Percentiles rank a stretch among this genome's conserved stretches.
phyloP scores from a whole-genome alignment of 2,329 filamentous ascomycete species.

The Didymella sp. region DNA sequence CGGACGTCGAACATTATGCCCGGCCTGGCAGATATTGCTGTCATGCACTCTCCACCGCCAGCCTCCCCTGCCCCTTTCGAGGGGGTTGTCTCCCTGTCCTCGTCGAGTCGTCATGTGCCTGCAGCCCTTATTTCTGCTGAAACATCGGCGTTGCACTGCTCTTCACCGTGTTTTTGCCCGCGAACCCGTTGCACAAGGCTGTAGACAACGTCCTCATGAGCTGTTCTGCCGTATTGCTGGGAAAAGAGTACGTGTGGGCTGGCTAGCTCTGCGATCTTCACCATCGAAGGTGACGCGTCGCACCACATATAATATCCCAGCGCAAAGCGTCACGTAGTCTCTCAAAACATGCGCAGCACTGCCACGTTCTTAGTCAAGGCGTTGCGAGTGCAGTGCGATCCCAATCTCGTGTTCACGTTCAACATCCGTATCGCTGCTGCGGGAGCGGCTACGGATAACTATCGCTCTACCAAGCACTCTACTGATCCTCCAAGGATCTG shows the following conservation, averaged over 20 bases:
- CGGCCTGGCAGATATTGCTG: conserved; percentile 1
- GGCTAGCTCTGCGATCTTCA: conserved; percentile 12
- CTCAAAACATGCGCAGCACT: conserved; percentile 6
- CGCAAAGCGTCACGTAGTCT: conserved; percentile 3
- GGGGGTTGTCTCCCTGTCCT: conserved; percentile 14
- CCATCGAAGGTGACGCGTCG: conserved; percentile 36
- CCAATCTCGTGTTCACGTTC: conserved; percentile 14
- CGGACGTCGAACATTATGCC: conserved; percentile 5
- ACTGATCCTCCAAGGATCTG: conserved; percentile 15
- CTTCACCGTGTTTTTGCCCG: conserved; percentile 4
- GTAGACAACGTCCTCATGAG: background rate
- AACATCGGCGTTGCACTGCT: conserved; percentile 11
- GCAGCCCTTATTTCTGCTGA: conserved; percentile 15
- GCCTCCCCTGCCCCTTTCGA: conserved; percentile 16
- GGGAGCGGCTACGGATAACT: conserved; percentile 18
- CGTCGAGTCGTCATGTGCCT: conserved; percentile 17
- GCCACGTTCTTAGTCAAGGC: conserved; percentile 11
- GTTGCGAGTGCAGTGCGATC: conserved; percentile 13
- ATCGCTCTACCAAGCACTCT: conserved; percentile 17
- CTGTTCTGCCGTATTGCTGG: conserved; percentile 4
- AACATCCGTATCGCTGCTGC: conserved; percentile 14
- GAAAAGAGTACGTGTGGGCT: background rate
- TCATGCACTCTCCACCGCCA: conserved; percentile 12
- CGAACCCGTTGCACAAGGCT: conserved; percentile 8
- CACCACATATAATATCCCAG: conserved; percentile 40